Base-by-base conservation (phyloP, 306 rosid species). In the Sesbania bispinosa region DNA sequence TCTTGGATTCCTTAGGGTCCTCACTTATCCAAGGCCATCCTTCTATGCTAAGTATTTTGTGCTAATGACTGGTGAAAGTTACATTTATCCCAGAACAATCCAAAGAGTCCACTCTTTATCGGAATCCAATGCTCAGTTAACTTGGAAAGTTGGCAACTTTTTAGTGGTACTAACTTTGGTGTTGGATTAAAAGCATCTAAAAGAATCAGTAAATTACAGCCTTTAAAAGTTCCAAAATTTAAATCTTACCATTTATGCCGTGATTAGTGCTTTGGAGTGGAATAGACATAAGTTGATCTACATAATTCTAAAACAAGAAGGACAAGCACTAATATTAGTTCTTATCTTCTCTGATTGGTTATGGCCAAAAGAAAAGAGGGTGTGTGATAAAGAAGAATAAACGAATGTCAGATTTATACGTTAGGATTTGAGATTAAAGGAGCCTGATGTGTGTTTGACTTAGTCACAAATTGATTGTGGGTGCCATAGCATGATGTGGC, bases 71-170 rank as follows among this genome's bases (percentile, higher is more conserved):
- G 4, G 51, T 24, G 53, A 13, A 68, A 71, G 47, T 74, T 46
- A 74, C 46, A 62, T 52, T 48, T 60, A 79, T 74, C 41, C 53
- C 16, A 48, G 58, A 75, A 75, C 53, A 76, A 64, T 74, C 83
- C 67, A 30, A 45, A 78, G 52, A 43, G 20, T 69, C 71, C 67
- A 71, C 73, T 24, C 33, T 73, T 67, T 24, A 47, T 32, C 15
- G 73, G 85, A 84, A 84, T 83, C 85, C 80, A 57, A 84, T 73
- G 82, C 82, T 82, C 29, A n/a, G n/a, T 57, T 59, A 58, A 48
- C 42, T 48, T 62, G 70, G 21, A 64, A 74, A 70, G 69, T 35
- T 60, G 53, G 6, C 62, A 18, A 62, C 78, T 64, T 66, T 71
- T 48, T 53, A 33, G 20, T 52, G 46, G 20, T 42, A 11, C 69